Evolutionary conservation across 2,329 filamentous ascomycete genomes (phyloP), one percentile per base, ranked within the genome.

Genomic region (Colletotrichum spaethianum): DNA sequence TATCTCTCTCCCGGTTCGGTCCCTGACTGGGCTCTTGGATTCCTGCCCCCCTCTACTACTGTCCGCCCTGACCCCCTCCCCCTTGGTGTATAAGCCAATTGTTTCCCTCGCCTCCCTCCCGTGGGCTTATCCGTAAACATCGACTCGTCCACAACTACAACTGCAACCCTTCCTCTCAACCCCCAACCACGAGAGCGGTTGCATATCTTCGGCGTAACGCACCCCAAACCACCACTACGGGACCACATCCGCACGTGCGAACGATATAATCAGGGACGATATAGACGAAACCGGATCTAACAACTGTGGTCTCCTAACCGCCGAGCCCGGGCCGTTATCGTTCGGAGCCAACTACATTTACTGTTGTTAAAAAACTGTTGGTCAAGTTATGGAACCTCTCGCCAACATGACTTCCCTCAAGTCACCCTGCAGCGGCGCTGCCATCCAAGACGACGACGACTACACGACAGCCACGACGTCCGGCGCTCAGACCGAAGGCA

Each of bases 401-500:
- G 63, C 50, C 72, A 78, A 72, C 75, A 84, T 84, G 83, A 76
- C 80, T 72, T 77, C 82, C 62, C 76, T 83, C 70, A 82, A 82
- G 52, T 79, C 83, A 75, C 77, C 82, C 66, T 84, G 81, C 76
- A 74, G 76, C 73, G 80, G 79, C 75, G 77, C 79, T 67, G 73
- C 75, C 60, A 76, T 77, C 63, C 75, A 80, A 40, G 77, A 78
- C 56, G 79, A 82, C 72, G 79, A 84, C 73, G 82, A 83, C 55
- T 75, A 76, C 33, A 28, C 78, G 5, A 78, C 81, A 16, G 83
- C 82, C 23, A 78, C 75, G 60, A 80, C 82, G 38, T 87, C 87
- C 2, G 84, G 86, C 26, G 80, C 82, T 7, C 80, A 86, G 61
- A 66, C 78, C 63, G 76, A 78, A 44, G 78, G 80, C 75, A 76